phyloP scores from a whole-genome alignment of 345 rosid species.

The Eucalyptus erythrocorys region DNA sequence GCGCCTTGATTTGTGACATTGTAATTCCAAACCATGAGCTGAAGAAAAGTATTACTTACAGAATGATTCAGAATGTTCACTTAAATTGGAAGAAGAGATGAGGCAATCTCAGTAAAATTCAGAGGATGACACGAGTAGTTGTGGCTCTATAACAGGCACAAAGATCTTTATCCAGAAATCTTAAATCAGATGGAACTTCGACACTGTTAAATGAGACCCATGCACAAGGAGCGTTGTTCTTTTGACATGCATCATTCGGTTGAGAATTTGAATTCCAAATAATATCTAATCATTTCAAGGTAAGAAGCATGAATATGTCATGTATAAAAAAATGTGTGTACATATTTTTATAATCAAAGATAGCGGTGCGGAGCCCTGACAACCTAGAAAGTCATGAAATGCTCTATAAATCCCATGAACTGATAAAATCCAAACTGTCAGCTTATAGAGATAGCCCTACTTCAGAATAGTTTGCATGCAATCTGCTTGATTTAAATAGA shows the following conservation, averaged over 20 bases:
- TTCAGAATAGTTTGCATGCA: neutral
- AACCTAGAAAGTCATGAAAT: too few relatives aligned
- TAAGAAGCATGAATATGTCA: neutral
- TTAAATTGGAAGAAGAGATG: neutral
- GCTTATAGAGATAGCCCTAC: neutral
- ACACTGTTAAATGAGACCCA: neutral
- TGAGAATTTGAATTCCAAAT: neutral
- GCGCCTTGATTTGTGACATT: neutral
- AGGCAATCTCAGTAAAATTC: neutral
- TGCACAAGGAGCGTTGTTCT: neutral
- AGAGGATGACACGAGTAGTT: neutral
- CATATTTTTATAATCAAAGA: too few relatives aligned
- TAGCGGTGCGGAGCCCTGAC: neutral
- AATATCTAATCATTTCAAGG: too few relatives aligned
- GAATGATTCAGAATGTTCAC: neutral
- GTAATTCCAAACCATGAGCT: neutral
- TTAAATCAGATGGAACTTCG: neutral
- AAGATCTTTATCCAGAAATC: neutral
- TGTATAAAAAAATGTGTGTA: rapidly evolving
- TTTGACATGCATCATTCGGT: neutral
- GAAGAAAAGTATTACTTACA: neutral
- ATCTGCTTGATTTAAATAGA: neutral
- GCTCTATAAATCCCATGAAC: neutral
- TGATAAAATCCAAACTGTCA: neutral
- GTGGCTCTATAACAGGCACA: neutral